Percentiles rank a stretch among this genome's conserved stretches.
phyloP scores from a whole-genome alignment of 257 asterid species.

The Solanum chmielewskii region DNA sequence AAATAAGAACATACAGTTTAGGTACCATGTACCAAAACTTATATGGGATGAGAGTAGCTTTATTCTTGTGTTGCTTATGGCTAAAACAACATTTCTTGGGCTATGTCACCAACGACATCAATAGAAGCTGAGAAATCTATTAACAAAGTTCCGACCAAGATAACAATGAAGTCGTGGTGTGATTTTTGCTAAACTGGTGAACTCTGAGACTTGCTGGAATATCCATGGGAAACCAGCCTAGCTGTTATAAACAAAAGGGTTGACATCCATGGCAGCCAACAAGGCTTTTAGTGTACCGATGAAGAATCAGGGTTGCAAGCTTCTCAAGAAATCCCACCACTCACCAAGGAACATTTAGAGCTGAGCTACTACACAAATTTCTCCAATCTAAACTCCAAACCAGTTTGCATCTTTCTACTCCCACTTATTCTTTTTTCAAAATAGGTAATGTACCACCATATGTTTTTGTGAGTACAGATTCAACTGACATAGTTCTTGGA shows the following conservation, averaged over 20 bases:
- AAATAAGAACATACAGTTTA: no score
- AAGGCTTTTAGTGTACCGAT: background rate
- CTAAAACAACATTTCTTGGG: background rate
- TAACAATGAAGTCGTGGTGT: background rate
- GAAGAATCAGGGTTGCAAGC: background rate
- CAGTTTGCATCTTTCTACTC: no score
- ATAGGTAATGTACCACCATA: no score
- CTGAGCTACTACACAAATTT: no score
- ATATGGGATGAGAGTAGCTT: background rate
- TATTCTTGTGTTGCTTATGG: background rate
- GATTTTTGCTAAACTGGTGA: background rate
- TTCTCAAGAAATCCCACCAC: background rate
- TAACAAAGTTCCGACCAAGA: background rate
- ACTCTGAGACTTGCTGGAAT: background rate
- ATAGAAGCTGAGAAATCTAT: background rate
- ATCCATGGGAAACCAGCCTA: background rate
- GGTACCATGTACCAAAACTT: no score
- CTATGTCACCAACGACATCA: background rate
- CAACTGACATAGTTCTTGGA: no score
- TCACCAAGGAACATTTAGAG: no score
- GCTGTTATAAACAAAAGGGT: background rate
- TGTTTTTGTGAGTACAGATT: no score
- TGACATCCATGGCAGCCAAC: background rate
- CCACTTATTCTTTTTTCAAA: no score
- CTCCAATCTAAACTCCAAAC: no score